phyloP scores from a whole-genome alignment of 179 eudicot genomes.

The Amaranthus tricolor region DNA sequence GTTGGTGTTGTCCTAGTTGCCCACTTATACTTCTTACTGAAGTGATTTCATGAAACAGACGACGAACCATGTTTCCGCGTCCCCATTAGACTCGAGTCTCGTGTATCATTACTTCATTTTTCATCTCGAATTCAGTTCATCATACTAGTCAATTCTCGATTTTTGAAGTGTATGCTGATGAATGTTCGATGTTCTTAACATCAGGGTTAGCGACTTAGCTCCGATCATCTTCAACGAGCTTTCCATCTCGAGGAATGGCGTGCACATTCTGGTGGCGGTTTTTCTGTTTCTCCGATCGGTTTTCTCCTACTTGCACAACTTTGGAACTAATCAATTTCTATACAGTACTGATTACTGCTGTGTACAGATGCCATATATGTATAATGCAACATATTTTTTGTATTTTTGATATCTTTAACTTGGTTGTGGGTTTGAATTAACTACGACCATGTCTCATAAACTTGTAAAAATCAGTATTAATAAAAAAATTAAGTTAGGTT shows the following conservation, averaged over 20 bases:
- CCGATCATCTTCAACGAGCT: neutral
- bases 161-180: neutral
- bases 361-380: constrained; percentile 3
- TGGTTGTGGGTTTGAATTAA: neutral
- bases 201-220: neutral
- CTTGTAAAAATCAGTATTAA: neutral
- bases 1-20: too few species aligned
- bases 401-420: neutral
- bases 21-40: too few species aligned
- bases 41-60: too few species aligned
- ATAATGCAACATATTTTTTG: neutral
- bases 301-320: neutral
- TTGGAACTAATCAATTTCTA: neutral
- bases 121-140: too few species aligned
- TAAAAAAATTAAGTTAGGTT: too few species aligned
- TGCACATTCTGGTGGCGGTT: constrained; percentile 1
- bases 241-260: neutral
- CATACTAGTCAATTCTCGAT: too few species aligned
- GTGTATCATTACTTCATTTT: too few species aligned
- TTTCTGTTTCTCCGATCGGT: neutral
- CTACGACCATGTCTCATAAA: neutral
- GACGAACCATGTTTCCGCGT: too few species aligned
- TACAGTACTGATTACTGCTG: neutral
- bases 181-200: constrained; percentile 5
- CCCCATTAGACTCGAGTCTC: too few species aligned